Evolutionary conservation across 78 protist genomes (phyloP).

Genomic region (Dictyostelium citrinum): DNA sequence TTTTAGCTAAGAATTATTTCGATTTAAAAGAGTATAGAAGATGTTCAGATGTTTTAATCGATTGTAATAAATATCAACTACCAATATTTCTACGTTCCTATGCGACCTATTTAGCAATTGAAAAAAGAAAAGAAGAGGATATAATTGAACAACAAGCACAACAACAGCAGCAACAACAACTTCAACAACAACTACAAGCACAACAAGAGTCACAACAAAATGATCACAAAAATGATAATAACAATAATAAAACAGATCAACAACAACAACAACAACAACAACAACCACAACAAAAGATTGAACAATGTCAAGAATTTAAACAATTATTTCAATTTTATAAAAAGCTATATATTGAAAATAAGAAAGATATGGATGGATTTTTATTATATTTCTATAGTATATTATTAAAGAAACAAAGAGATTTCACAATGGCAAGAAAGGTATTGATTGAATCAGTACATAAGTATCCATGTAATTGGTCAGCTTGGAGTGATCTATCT

Average conservation of each 20-base stretch:
- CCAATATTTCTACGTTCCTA: conserved; percentile 32
- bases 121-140: conserved; percentile 57
- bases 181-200: neutral
- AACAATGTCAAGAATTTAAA: conserved; percentile 10
- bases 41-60: conserved; percentile 17
- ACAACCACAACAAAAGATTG: neutral
- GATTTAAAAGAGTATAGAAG: conserved; percentile 70
- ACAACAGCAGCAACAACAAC: neutral
- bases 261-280: neutral
- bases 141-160: neutral
- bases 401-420: conserved; percentile 14
- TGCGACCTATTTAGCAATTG: conserved; percentile 54
- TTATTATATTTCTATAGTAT: conserved; percentile 42
- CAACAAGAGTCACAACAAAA: neutral
- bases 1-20: conserved; percentile 68
- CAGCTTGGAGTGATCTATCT: conserved; percentile 77
- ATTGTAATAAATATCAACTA: neutral
- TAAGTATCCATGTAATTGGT: conserved; percentile 80
- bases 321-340: neutral
- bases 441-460: conserved; percentile 31
- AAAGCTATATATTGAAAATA: neutral
- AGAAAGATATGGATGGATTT: conserved; percentile 41
- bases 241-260: neutral
- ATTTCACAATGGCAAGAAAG: neutral
- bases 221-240: neutral